Evolutionary conservation across 805 yeast genomes (phyloP).

Genomic region (Wickerhamomyces bisporus): DNA sequence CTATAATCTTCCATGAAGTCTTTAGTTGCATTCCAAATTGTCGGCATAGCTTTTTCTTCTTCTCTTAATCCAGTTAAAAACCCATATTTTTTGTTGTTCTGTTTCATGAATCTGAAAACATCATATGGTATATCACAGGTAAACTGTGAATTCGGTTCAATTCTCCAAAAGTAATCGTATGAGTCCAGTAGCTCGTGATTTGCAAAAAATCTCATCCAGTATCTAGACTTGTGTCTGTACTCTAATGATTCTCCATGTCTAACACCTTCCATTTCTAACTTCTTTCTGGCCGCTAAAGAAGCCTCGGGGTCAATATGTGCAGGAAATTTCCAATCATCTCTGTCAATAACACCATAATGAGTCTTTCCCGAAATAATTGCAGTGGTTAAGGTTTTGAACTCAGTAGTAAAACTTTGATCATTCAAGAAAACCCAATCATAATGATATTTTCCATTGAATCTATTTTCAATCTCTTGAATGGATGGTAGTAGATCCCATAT

Average conservation of each 20-base stretch:
- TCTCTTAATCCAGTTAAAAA: slow-evolving; percentile 62
- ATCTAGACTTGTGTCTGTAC: slow-evolving; percentile 59
- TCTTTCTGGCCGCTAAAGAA: slow-evolving; percentile 36
- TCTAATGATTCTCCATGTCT: slow-evolving; percentile 38
- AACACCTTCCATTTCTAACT: slow-evolving; percentile 36
- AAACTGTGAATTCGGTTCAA: slow-evolving; percentile 58
- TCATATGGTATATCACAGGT: slow-evolving; percentile 61
- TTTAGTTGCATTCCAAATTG: slow-evolving; percentile 49
- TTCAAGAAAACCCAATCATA: slow-evolving; percentile 75
- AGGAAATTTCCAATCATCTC: slow-evolving; percentile 62
- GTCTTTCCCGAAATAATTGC: slow-evolving; percentile 51
- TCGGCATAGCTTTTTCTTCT: slow-evolving; percentile 45
- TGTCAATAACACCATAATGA: slow-evolving; percentile 51
- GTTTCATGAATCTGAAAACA: slow-evolving; percentile 54
- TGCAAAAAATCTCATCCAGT: slow-evolving; percentile 47
- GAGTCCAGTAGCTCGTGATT: slow-evolving; percentile 49
- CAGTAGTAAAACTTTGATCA: slow-evolving; percentile 50
- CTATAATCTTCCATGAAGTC: slow-evolving; percentile 40
- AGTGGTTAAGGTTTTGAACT: slow-evolving; percentile 40
- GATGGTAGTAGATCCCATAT: slow-evolving; percentile 47
- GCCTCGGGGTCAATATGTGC: slow-evolving; percentile 44
- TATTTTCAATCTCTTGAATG: slow-evolving; percentile 51
- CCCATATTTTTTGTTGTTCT: slow-evolving; percentile 51
- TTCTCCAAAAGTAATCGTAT: slow-evolving; percentile 68
- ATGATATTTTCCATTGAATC: slow-evolving; percentile 40